Conservation (phyloP, 208 protist genomes). For the Crithidia bombi region DNA sequence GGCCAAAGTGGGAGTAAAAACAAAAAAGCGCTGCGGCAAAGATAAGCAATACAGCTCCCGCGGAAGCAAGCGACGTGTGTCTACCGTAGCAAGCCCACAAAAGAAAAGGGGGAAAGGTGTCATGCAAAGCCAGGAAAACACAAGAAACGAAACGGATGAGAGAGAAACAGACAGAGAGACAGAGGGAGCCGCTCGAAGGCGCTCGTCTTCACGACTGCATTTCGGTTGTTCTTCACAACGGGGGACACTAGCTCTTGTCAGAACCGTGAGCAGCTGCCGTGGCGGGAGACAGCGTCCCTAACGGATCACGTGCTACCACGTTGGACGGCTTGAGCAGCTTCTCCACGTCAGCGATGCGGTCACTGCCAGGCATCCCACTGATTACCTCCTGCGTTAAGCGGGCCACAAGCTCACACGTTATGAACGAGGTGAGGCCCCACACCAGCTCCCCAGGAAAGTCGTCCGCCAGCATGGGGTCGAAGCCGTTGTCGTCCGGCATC, state of each 20-base stretch:
- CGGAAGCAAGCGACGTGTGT: no score
- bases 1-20: background rate
- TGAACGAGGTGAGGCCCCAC: constrained; percentile 83
- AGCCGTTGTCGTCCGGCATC: constrained; percentile 50
- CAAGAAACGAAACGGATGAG: background rate
- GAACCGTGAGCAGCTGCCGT: constrained; percentile 1
- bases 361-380: background rate
- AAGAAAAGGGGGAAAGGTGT: background rate
- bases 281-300: background rate
- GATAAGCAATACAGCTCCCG: no score
- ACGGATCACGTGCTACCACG: constrained; percentile 31
- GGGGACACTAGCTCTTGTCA: no score
- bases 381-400: constrained; percentile 40
- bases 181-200: background rate
- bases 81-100: no score
- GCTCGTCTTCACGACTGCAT: background rate
- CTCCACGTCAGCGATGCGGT: background rate
- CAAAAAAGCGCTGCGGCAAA: background rate
- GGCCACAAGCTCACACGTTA: constrained; percentile 72
- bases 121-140: no score
- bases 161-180: background rate
- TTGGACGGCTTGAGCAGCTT: constrained; percentile 25
- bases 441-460: constrained; percentile 84
- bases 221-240: background rate
- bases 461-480: constrained; percentile 55